Evolutionary conservation across 1,284 basidiomycete species (phyloP).

Genomic region (Ganoderma resinaceum): DNA sequence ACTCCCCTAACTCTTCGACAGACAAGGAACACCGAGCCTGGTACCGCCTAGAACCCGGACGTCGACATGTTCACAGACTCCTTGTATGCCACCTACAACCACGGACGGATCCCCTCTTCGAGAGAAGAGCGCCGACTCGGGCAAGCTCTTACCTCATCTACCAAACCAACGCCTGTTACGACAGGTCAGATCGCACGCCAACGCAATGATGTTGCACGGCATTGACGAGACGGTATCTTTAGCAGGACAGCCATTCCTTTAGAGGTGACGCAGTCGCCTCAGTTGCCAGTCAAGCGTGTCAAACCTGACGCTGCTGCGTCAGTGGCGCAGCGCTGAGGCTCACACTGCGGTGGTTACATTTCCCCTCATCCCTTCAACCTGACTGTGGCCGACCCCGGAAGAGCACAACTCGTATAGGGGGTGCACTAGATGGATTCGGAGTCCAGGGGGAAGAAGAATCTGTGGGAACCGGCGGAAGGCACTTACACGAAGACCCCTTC

Average conservation of each 20-base stretch:
- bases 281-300: slow-evolving; percentile 1
- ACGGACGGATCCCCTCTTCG: background rate
- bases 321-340: background rate
- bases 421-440: background rate
- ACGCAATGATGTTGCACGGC: background rate
- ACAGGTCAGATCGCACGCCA: background rate
- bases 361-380: background rate
- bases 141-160: background rate
- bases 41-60: background rate
- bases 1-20: background rate
- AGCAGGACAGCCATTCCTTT: background rate
- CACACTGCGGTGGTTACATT: background rate
- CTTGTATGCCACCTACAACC: background rate
- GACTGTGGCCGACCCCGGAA: background rate
- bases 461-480: background rate
- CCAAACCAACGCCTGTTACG: slow-evolving; percentile 1
- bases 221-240: background rate
- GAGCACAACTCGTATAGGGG: background rate
- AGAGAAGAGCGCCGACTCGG: background rate
- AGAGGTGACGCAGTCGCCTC: background rate
- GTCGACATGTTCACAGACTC: background rate
- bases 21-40: background rate
- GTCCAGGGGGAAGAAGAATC: background rate
- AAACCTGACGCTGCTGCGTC: background rate
- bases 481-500: background rate